Base-by-base conservation (phyloP, 306 rosid genomes). In the Quercus glauca region DNA sequence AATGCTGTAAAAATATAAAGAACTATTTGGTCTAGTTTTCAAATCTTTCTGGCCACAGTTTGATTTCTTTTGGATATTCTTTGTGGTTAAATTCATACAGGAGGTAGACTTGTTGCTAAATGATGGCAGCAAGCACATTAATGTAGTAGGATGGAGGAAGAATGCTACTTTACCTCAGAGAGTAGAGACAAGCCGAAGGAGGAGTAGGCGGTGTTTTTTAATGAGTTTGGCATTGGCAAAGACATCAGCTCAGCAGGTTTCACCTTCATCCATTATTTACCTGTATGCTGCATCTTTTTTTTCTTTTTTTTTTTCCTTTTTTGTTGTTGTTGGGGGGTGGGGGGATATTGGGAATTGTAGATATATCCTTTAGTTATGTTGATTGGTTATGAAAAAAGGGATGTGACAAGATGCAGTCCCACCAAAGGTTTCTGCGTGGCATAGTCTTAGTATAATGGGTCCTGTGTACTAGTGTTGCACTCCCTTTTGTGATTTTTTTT, bases 191-290 rank as follows among this genome's bases (percentile, higher is more conserved):
- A 92, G 99, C 82, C 89, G 98, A 84, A 91, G 95, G 85, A 92
- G 99, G 86, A 95, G 98, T 80, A 91, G 97, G 78, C 95, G 99
- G 56, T 95, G 99, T 82, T 90, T 95, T 37, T 81, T 95, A 73
- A 92, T 95, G 96, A 89, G 99, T 88, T 88, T 95, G 85, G 97
- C 99, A 80, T 86, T 92, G 88, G 99, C 99, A 31, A 92, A 95
- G 92, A 92, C 97, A 74, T 73, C 98, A 80, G 85, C 87, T 69
- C 91, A 90, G 80, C 92, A 88, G 99, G 99, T 94, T 69, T 70
- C 72, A 75, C 81, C 69, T 72, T 72, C 79, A 23, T 26, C 3
- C 20, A 74, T 63, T 82, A 43, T 65, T 41, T 65, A 25, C 72
- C 63, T 52, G 29, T 43, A 18, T 64, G 41, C 35, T 55, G 55